phyloP scores from a whole-genome alignment of 2,329 filamentous ascomycete species.

The Kalmusia sp. region DNA sequence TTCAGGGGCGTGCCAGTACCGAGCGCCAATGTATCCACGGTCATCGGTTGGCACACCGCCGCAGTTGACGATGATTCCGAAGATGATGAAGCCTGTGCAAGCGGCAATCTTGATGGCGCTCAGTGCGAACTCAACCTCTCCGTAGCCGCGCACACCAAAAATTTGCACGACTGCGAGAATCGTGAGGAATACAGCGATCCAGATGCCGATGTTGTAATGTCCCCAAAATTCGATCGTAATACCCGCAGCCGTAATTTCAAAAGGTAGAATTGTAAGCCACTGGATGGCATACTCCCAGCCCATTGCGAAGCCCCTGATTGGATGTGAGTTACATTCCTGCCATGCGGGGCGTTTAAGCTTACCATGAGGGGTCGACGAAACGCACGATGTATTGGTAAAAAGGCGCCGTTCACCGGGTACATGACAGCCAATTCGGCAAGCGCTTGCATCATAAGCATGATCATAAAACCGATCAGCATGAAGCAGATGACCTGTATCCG shows the following conservation, averaged over 20 bases:
- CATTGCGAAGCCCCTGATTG: constrained; percentile 40
- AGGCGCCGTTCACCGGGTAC: constrained; percentile 51
- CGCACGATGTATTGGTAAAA: constrained; percentile 49
- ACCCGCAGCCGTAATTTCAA: constrained; percentile 42
- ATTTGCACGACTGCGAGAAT: constrained; percentile 35
- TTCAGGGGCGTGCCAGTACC: constrained; percentile 65
- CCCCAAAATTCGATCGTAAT: constrained; percentile 8
- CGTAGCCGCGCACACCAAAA: constrained; percentile 44
- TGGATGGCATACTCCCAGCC: constrained; percentile 45
- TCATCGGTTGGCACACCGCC: constrained; percentile 64
- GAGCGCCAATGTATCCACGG: constrained; percentile 64
- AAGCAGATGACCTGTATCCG: constrained; percentile 33
- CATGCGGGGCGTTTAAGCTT: background rate
- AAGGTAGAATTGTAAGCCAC: constrained; percentile 40
- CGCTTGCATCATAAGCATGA: constrained; percentile 50
- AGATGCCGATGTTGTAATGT: constrained; percentile 20
- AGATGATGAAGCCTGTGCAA: constrained; percentile 69
- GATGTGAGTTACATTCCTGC: background rate
- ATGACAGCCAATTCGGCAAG: constrained; percentile 51
- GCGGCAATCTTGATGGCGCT: constrained; percentile 65
- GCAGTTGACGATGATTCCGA: constrained; percentile 66
- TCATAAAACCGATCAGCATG: constrained; percentile 42
- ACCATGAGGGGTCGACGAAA: constrained; percentile 53
- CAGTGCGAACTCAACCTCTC: constrained; percentile 63
- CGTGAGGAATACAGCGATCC: constrained; percentile 41